phyloP scores from a whole-genome alignment of 768 basidiomycete species.

The Suillus placidus region DNA sequence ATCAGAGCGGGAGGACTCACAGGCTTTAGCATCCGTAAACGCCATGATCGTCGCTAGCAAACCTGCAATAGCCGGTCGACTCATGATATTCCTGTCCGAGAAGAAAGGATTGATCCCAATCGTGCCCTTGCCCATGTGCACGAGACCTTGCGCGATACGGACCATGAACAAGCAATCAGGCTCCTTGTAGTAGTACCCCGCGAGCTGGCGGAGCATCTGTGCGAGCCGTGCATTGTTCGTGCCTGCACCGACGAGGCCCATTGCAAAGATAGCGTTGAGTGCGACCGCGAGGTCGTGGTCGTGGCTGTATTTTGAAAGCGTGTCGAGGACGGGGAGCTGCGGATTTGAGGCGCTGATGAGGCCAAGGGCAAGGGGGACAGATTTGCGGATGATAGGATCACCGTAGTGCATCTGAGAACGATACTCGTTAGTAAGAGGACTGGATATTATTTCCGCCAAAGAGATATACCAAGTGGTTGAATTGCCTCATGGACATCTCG shows the following conservation, averaged over 20 bases:
- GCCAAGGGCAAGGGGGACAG: slow-evolving; percentile 93
- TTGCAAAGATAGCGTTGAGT: slow-evolving; percentile 95
- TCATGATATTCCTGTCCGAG: slow-evolving; percentile 89
- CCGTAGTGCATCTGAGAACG: slow-evolving; percentile 94
- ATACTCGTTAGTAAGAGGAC: slow-evolving; percentile 19
- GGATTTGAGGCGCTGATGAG: slow-evolving; percentile 96
- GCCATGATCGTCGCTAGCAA: slow-evolving; percentile 85
- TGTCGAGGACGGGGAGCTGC: slow-evolving; percentile 91
- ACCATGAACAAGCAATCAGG: slow-evolving; percentile 96
- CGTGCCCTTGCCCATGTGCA: slow-evolving; percentile 99
- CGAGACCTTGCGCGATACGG: slow-evolving; percentile 91
- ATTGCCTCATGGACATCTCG: slow-evolving; percentile 96
- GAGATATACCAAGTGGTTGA: slow-evolving; percentile 87
- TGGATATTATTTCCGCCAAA: not conserved
- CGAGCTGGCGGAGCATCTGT: slow-evolving; percentile 96
- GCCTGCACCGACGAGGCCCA: slow-evolving; percentile 97
- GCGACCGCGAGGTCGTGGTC: slow-evolving; percentile 98
- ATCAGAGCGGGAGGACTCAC: slow-evolving; percentile 52
- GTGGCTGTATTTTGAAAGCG: slow-evolving; percentile 97
- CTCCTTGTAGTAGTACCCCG: slow-evolving; percentile 98
- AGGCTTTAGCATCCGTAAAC: slow-evolving; percentile 92
- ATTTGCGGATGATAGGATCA: slow-evolving; percentile 87
- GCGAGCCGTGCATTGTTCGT: slow-evolving; percentile 98
- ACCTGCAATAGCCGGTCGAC: slow-evolving; percentile 85
- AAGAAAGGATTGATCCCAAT: slow-evolving; percentile 98